These are phyloP conservation scores for Yamadazyma atlantica DNA, from an alignment of 1,139 yeast species.

Conservation along the genomic window DNA sequence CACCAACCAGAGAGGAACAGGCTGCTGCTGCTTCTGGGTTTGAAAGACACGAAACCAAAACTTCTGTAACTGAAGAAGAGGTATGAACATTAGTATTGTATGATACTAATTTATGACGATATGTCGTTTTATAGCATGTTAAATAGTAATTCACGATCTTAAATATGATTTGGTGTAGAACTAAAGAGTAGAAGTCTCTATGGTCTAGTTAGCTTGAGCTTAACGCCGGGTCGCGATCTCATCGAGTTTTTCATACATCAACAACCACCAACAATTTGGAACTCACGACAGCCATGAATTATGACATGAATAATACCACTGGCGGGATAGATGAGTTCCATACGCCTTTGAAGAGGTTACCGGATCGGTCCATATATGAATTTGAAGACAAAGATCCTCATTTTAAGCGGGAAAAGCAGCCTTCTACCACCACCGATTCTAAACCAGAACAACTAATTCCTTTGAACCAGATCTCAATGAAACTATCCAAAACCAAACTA, in stretches of 20 bases:
- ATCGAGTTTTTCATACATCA: not conserved
- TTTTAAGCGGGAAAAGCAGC: not conserved
- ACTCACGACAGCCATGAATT: not conserved
- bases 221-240: conserved; percentile 1
- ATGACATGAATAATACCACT: conserved; percentile 8
- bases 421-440: conserved; percentile 3
- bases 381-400: not conserved
- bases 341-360: conserved; percentile 16
- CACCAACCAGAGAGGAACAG: conserved; percentile 32
- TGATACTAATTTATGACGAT: not conserved
- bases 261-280: not conserved
- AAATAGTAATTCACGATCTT: too few species aligned
- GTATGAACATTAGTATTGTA: not conserved
- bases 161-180: too few species aligned
- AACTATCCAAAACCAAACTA: conserved; percentile 20
- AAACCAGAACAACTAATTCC: conserved; percentile 14
- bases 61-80: not conserved
- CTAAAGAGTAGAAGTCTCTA: too few species aligned
- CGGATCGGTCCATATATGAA: conserved; percentile 11
- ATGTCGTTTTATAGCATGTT: too few species aligned
- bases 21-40: conserved; percentile 12
- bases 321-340: conserved; percentile 10
- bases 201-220: not conserved
- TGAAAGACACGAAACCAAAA: conserved; percentile 6
- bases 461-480: conserved; percentile 19